Percentiles rank a stretch among this genome's conserved stretches.
Conservation (phyloP, 2,329 filamentous ascomycete species). For the Ramularia endophylla region DNA sequence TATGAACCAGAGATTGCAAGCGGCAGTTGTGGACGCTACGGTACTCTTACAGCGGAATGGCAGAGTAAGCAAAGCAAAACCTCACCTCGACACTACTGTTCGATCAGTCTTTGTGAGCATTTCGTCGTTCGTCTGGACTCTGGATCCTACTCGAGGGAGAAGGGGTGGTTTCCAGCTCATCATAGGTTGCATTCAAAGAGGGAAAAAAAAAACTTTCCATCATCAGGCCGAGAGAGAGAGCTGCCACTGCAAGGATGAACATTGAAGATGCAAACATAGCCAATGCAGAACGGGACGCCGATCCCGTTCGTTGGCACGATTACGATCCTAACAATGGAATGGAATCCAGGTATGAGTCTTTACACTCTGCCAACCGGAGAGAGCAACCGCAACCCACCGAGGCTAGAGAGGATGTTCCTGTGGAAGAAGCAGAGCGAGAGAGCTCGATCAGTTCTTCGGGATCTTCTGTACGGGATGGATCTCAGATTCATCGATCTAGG, state of each 20-base stretch:
- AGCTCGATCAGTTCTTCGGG: slow-evolving; percentile 36
- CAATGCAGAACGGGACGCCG: slow-evolving; percentile 52
- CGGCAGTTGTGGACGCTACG: too few species aligned
- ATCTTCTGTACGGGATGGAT: slow-evolving; percentile 23
- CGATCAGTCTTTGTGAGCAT: too few species aligned
- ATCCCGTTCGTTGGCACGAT: slow-evolving; percentile 32
- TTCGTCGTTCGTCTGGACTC: too few species aligned
- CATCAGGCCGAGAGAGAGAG: too few species aligned
- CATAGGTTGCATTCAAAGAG: too few species aligned
- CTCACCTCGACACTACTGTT: too few species aligned
- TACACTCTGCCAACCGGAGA: slow-evolving; percentile 4
- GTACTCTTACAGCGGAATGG: too few species aligned
- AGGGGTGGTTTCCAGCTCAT: too few species aligned
- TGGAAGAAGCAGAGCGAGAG: slow-evolving; percentile 41
- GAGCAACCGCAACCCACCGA: slow-evolving; percentile 1
- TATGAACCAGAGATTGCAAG: too few species aligned
- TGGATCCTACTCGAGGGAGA: too few species aligned
- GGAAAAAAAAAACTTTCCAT: too few species aligned
- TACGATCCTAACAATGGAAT: slow-evolving; percentile 11
- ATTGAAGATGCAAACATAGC: slow-evolving; percentile 51
- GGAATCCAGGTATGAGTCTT: neutral
- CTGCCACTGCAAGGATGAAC: slow-evolving; percentile 40
- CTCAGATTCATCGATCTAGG: slow-evolving; percentile 27
- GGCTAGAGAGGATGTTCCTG: neutral
- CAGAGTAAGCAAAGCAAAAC: too few species aligned